phyloP scores from a whole-genome alignment of 306 rosid species.

The Dryas octopetala region DNA sequence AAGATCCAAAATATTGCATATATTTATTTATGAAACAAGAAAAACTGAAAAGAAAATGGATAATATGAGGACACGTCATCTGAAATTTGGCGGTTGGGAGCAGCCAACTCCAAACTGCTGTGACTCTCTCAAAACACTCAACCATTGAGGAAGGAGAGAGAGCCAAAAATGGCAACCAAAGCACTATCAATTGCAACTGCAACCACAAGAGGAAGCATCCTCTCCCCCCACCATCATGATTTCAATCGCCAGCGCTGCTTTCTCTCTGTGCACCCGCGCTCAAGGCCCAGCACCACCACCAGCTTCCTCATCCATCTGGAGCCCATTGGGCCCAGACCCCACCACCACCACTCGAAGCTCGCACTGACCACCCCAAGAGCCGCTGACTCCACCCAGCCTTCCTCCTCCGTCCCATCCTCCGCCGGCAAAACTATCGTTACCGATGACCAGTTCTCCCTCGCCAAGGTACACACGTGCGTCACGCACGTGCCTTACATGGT shows the following conservation, averaged over 20 bases:
- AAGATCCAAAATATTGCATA: no score
- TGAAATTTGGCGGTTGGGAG: slow-evolving; percentile 42
- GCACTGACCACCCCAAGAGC: slow-evolving; percentile 43
- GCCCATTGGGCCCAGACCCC: slow-evolving; percentile 15
- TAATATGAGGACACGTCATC: slow-evolving; percentile 37
- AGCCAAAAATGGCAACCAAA: slow-evolving; percentile 22
- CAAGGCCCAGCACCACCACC: slow-evolving; percentile 20
- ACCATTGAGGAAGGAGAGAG: background rate
- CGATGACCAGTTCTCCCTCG: slow-evolving; percentile 66
- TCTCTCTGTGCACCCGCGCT: slow-evolving; percentile 23
- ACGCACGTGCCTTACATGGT: background rate
- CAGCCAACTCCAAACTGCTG: background rate
- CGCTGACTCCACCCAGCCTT: slow-evolving; percentile 63
- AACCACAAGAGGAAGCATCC: slow-evolving; percentile 22
- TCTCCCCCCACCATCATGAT: slow-evolving; percentile 12
- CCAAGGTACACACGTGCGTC: slow-evolving; percentile 46
- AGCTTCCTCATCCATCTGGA: slow-evolving; percentile 22
- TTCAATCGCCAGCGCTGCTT: slow-evolving; percentile 25
- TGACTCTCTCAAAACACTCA: background rate
- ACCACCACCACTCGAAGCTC: slow-evolving; percentile 7
- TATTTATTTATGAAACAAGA: no score
- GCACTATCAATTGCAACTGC: slow-evolving; percentile 17
- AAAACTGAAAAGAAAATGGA: slow-evolving; percentile 13
- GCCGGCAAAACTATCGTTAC: slow-evolving; percentile 40
- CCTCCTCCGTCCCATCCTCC: slow-evolving; percentile 44